Conservation (phyloP, 2,329 filamentous ascomycete genomes). For the Xylariaceae sp. region DNA sequence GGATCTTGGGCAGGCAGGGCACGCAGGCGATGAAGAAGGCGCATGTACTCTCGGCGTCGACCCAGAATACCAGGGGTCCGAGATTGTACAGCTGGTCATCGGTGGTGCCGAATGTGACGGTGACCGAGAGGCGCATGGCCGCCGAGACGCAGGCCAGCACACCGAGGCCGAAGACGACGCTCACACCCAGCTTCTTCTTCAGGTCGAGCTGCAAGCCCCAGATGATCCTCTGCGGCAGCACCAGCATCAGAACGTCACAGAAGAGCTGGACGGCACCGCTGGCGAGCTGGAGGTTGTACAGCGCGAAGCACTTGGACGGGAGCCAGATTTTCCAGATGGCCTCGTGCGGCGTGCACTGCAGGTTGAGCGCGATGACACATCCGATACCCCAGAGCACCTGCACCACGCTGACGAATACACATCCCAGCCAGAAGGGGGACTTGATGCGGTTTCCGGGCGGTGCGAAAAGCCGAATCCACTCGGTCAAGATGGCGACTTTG, state of each 20-base stretch:
- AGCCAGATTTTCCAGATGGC: constrained; percentile 13
- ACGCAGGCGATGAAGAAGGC: constrained; percentile 35
- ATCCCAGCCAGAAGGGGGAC: constrained; percentile 13
- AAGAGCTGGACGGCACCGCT: constrained; percentile 11
- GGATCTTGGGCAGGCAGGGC: constrained; percentile 31
- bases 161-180: constrained; percentile 8
- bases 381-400: constrained; percentile 8
- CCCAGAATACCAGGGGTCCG: constrained; percentile 35
- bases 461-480: constrained; percentile 13
- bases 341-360: constrained; percentile 9
- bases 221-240: constrained; percentile 8
- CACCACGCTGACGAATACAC: constrained; percentile 4
- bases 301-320: constrained; percentile 9
- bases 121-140: constrained; percentile 28
- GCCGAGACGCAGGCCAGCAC: constrained; percentile 30
- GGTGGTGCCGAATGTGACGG: constrained; percentile 22
- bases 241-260: constrained; percentile 8
- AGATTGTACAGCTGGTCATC: constrained; percentile 29
- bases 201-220: constrained; percentile 5
- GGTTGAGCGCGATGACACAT: constrained; percentile 8
- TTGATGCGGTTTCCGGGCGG: constrained; percentile 9
- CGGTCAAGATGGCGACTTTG: constrained; percentile 12
- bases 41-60: constrained; percentile 35
- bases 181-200: constrained; percentile 8
- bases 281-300: constrained; percentile 10